A percentile compares a stretch with the other conserved stretches of the same genome.
Evolutionary conservation across 75 land plant species (phyloP).

Genomic region (Ceratopteris richardii): DNA sequence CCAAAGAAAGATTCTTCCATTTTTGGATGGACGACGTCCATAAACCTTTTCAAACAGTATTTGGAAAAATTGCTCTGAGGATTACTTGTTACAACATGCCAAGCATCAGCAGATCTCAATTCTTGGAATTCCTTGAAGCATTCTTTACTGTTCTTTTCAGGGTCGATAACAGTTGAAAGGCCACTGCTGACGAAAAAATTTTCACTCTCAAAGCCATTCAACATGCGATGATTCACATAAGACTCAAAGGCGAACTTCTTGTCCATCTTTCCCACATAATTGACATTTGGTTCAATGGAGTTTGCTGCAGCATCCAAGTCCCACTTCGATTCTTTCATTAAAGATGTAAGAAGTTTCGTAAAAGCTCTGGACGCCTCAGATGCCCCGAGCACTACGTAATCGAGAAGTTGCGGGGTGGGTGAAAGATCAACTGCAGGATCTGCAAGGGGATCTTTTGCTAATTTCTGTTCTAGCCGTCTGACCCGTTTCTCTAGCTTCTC

Average conservation of each 20-base stretch:
- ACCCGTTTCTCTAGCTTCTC: slow-evolving; percentile 51
- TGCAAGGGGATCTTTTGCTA: not conserved
- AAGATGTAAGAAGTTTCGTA: slow-evolving; percentile 63
- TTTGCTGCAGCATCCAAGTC: slow-evolving; percentile 82
- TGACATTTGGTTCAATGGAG: slow-evolving; percentile 46
- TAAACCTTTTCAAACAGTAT: slow-evolving; percentile 70
- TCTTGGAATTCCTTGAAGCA: slow-evolving; percentile 71
- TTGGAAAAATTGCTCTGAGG: slow-evolving; percentile 68
- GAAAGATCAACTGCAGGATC: not conserved
- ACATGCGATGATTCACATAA: slow-evolving; percentile 70
- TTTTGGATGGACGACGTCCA: slow-evolving; percentile 62
- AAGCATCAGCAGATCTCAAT: slow-evolving; percentile 48
- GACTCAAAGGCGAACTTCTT: slow-evolving; percentile 87
- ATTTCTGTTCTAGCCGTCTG: not conserved
- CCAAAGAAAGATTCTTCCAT: slow-evolving; percentile 91
- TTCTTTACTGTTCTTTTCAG: slow-evolving; percentile 22
- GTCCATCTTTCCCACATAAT: slow-evolving; percentile 64
- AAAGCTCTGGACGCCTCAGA: slow-evolving; percentile 58
- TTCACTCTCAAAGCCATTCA: slow-evolving; percentile 72
- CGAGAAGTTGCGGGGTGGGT: slow-evolving; percentile 46
- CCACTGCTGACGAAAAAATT: slow-evolving; percentile 34
- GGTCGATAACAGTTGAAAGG: slow-evolving; percentile 8
- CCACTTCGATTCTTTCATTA: slow-evolving; percentile 86
- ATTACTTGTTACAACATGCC: slow-evolving; percentile 40
- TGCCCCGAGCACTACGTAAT: slow-evolving; percentile 42